A percentile compares a stretch with the other conserved stretches of the same genome.
Conservation (phyloP, 2,329 filamentous ascomycete species). For the Fusarium sp. region DNA sequence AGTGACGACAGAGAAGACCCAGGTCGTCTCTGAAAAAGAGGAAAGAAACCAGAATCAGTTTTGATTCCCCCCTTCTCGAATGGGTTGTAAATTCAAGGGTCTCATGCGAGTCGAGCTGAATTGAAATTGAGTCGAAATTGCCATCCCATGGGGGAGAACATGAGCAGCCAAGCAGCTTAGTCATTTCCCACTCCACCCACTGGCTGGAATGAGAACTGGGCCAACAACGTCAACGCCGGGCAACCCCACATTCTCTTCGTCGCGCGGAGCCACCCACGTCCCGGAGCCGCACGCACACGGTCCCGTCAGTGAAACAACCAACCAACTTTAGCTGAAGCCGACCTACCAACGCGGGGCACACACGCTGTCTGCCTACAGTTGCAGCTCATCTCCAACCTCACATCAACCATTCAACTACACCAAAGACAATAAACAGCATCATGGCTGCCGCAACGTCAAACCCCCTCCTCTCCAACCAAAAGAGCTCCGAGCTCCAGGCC, state of each 20-base stretch:
- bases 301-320: not conserved
- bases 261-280: not conserved
- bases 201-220: constrained; percentile 12
- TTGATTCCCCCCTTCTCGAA: not conserved
- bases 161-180: constrained; percentile 7
- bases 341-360: constrained; percentile 31
- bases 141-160: not conserved
- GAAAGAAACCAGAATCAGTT: not conserved
- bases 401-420: not conserved
- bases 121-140: constrained; percentile 2
- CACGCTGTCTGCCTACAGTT: constrained; percentile 8
- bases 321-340: not conserved
- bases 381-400: not conserved
- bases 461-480: constrained; percentile 74
- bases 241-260: constrained; percentile 24
- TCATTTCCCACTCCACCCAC: constrained; percentile 1
- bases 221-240: constrained; percentile 8
- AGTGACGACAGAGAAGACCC: not conserved
- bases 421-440: constrained; percentile 20
- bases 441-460: constrained; percentile 65
- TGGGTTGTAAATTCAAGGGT: not conserved
- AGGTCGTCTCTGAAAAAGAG: not conserved
- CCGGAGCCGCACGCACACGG: constrained; percentile 3
- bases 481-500: constrained; percentile 80
- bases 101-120: not conserved